Evolutionary conservation across 2,329 filamentous ascomycete species (phyloP).

Genomic region (Mycosphaerella arachidis): DNA sequence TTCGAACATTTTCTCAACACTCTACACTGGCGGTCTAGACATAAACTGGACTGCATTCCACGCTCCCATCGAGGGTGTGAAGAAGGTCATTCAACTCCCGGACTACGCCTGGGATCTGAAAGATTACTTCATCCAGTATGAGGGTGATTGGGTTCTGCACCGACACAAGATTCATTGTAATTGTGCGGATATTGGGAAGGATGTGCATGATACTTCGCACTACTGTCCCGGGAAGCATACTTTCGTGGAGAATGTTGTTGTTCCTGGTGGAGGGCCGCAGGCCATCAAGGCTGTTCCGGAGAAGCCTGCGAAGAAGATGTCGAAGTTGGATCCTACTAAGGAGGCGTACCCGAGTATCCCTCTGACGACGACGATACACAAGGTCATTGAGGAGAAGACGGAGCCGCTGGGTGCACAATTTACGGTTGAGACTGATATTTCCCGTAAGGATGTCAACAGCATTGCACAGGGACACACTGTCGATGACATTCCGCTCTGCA

Average conservation of each 20-base stretch:
- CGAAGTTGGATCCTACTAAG: slow-evolving; percentile 32
- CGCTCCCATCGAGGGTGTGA: slow-evolving; percentile 40
- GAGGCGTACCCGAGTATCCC: slow-evolving; percentile 18
- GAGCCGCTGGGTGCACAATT: slow-evolving; percentile 15
- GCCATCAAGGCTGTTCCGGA: slow-evolving; percentile 21
- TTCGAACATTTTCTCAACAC: slow-evolving; percentile 42
- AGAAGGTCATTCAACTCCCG: slow-evolving; percentile 43
- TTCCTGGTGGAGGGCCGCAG: slow-evolving; percentile 18
- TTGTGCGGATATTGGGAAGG: background rate
- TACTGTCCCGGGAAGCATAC: background rate
- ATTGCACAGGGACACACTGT: slow-evolving; percentile 44
- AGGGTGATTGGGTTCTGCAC: slow-evolving; percentile 28
- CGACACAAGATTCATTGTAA: background rate
- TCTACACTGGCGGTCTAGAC: slow-evolving; percentile 52
- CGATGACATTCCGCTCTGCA: slow-evolving; percentile 37
- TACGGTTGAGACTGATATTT: slow-evolving; percentile 39
- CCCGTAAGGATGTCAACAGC: slow-evolving; percentile 36
- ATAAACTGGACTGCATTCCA: slow-evolving; percentile 62
- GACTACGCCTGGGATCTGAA: slow-evolving; percentile 32
- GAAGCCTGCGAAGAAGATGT: slow-evolving; percentile 20
- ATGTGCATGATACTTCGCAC: slow-evolving; percentile 17
- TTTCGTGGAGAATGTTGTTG: background rate
- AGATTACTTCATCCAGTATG: slow-evolving; percentile 35
- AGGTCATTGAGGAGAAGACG: slow-evolving; percentile 5
- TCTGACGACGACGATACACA: background rate